These are phyloP conservation scores for Plasmodium vivax DNA, from an alignment of 169 alveolate species.

Conservation along the genomic window DNA sequence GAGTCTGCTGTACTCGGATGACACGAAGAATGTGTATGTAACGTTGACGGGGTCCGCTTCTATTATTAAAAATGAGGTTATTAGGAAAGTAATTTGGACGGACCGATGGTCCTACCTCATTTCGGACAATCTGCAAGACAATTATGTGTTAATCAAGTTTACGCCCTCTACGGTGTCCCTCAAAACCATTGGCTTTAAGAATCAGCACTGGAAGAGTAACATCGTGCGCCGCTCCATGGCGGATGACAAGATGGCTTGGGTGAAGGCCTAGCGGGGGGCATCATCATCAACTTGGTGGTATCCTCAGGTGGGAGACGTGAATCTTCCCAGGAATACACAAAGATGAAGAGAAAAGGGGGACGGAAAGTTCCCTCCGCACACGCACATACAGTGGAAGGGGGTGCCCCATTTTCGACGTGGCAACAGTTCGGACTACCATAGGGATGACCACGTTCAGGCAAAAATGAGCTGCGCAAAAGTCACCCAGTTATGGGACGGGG, in stretches of 20 bases:
- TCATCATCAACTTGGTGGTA: too few relatives aligned
- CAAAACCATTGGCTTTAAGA: constrained; percentile 55
- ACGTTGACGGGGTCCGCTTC: constrained; percentile 57
- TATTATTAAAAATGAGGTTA: constrained; percentile 34
- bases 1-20: constrained; percentile 34
- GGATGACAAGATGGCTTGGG: constrained; percentile 51
- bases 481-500: neutral
- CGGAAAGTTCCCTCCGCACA: neutral
- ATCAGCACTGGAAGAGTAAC: constrained; percentile 56
- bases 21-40: constrained; percentile 47
- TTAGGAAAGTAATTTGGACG: constrained; percentile 26
- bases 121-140: constrained; percentile 24
- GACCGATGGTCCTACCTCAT: constrained; percentile 54
- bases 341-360: neutral
- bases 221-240: constrained; percentile 12
- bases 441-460: neutral
- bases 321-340: neutral
- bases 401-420: neutral
- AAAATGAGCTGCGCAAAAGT: neutral
- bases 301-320: neutral
- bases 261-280: neutral
- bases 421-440: neutral
- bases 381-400: neutral
- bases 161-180: constrained; percentile 43
- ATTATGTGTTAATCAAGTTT: constrained; percentile 59